These are phyloP conservation scores for Aspergillus melleus DNA, from an alignment of 2,329 filamentous ascomycete genomes.

Conservation along the genomic window DNA sequence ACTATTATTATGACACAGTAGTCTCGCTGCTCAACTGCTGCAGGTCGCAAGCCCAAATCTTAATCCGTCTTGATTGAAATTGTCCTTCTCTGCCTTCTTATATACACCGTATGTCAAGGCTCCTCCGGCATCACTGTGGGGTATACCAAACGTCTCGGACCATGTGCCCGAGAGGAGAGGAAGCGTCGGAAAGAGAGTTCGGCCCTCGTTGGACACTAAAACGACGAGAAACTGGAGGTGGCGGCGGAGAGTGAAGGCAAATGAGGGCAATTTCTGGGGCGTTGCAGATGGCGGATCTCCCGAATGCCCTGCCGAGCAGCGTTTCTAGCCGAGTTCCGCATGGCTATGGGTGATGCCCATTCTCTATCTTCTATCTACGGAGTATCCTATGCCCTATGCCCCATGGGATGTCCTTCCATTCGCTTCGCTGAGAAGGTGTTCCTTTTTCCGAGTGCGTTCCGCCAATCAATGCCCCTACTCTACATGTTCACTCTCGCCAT, in stretches of 20 bases:
- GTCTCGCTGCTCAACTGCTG: too few species aligned
- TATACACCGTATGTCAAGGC: neutral
- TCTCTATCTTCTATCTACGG: neutral
- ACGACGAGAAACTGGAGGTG: slow-evolving; percentile 11
- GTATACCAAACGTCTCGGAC: slow-evolving; percentile 3
- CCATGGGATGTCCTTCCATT: neutral
- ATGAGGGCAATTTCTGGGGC: slow-evolving; percentile 1
- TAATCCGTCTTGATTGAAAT: neutral
- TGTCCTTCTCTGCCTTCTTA: slow-evolving; percentile 8
- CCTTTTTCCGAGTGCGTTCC: neutral
- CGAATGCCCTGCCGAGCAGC: slow-evolving; percentile 23
- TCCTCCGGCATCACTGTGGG: slow-evolving; percentile 6
- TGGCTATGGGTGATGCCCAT: neutral
- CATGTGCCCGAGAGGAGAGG: slow-evolving; percentile 11
- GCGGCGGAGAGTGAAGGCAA: slow-evolving; percentile 12
- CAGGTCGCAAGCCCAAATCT: too few species aligned
- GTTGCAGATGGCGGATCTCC: slow-evolving; percentile 21
- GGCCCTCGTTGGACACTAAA: slow-evolving; percentile 10
- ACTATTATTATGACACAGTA: too few species aligned
- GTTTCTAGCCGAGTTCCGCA: slow-evolving; percentile 28
- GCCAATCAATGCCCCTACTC: neutral
- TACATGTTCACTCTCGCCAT: neutral
- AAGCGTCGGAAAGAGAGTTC: slow-evolving; percentile 22
- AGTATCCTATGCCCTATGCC: neutral
- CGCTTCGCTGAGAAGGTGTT: neutral